Base-by-base conservation (phyloP, 2,329 filamentous ascomycete genomes). In the Cladosporium oxysporum region DNA sequence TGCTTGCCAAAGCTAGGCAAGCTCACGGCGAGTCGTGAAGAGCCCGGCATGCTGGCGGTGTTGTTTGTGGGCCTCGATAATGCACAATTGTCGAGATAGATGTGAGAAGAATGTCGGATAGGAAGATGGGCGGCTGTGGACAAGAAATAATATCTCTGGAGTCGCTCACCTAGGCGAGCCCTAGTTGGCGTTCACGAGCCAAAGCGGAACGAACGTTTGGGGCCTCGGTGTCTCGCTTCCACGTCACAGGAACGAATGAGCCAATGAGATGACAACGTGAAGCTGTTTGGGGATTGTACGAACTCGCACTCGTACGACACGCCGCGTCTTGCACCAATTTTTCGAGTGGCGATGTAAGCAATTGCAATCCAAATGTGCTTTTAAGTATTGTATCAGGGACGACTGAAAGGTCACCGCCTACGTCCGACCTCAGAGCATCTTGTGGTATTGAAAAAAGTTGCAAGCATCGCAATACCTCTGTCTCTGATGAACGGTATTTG, bases 1-100 rank as follows among this genome's bases (percentile, higher is more conserved):
- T 69, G 68, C 68, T 71, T 72, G 58, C 69, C 68, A 53, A 74
- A 69, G 58, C 69, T 68, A 37, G 71, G 68, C 14, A 71, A 63
- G 66, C 23, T 63, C 50, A 63, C 61, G 33, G 61, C 26, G 50
- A 63, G 49, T 47, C 61, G 50, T 29, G 61, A 57, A 10, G 61
- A 47, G 61, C 61, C 61, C 31, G 61, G 61, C 61, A 63, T 63
- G 14, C 55, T 47, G 59, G 52, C 29, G 28, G 7, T 53, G 29
- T 21, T 29, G 18, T 53, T n/a, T 62, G 29, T 33, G 7, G 29
- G 18, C n/a, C 3, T 33, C 11, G n/a, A 33, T 31, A 28, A 14
- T 14, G 52, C 52, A 33, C 31, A 12, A 31, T 31, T 11, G 29
- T 31, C 31, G 52, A 33, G 3, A 29, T 21, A 29, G 18, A n/a